phyloP scores from a whole-genome alignment of 345 rosid species.

The Capsella bursapastoris region DNA sequence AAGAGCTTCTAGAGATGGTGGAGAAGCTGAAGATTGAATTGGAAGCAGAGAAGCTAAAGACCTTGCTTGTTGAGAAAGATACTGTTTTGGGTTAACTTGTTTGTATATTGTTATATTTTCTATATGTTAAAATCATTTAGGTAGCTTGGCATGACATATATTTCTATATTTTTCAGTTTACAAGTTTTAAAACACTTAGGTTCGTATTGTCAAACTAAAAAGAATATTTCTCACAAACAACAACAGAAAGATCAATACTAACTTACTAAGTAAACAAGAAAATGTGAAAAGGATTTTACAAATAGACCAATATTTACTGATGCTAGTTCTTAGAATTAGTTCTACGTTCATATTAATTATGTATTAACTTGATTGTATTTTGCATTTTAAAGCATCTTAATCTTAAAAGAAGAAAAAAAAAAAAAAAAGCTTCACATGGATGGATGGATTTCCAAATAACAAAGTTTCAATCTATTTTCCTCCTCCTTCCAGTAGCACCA shows the following conservation, averaged over 20 bases:
- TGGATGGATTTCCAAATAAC: not conserved
- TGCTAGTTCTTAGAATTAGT: not conserved
- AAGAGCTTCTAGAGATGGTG: constrained; percentile 48
- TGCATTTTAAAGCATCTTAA: not conserved
- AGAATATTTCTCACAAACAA: no score
- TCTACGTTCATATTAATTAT: not conserved
- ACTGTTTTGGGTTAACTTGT: constrained; percentile 25
- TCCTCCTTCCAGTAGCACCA: no score
- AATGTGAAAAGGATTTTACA: not conserved
- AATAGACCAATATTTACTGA: not conserved
- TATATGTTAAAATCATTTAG: not conserved
- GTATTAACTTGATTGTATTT: not conserved
- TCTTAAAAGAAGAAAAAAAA: not conserved
- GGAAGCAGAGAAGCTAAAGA: constrained; percentile 43
- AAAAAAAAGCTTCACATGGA: not conserved
- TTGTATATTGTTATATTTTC: not conserved
- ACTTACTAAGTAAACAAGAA: not conserved
- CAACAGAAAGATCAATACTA: not conserved
- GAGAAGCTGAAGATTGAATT: constrained; percentile 61
- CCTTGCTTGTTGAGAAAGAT: constrained; percentile 38
- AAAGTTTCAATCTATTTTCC: no score
- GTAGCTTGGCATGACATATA: no score
- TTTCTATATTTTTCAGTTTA: no score
- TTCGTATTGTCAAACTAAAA: not conserved
- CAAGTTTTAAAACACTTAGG: not conserved